A percentile compares a stretch with the other conserved stretches of the same genome.
Evolutionary conservation across 768 basidiomycete genomes (phyloP).

Genomic region (Pleurotus ostreatus): DNA sequence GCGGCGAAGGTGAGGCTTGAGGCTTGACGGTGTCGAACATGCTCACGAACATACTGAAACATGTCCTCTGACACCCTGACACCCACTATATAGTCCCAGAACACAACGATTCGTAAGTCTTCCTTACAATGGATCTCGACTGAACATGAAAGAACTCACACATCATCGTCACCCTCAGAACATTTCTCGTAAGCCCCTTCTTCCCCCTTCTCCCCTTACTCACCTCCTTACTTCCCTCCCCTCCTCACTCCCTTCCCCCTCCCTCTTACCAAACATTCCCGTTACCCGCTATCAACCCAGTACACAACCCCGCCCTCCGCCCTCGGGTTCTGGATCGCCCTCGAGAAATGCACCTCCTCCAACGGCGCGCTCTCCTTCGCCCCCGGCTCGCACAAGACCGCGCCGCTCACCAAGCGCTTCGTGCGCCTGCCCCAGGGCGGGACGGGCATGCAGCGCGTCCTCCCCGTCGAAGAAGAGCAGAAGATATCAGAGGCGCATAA

Average conservation of each 20-base stretch:
- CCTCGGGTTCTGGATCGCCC: conserved; percentile 82
- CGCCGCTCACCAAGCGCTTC: conserved; percentile 79
- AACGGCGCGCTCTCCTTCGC: conserved; percentile 89
- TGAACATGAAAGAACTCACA: neutral
- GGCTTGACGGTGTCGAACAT: conserved; percentile 7
- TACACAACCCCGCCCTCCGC: conserved; percentile 92
- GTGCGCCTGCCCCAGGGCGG: conserved; percentile 73
- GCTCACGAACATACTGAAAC: neutral
- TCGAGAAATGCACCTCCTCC: conserved; percentile 78
- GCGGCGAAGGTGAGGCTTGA: conserved; percentile 76
- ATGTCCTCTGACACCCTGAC: too few relatives aligned
- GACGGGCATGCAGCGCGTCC: conserved; percentile 77
- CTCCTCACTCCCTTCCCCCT: too few relatives aligned
- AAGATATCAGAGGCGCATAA: conserved; percentile 21
- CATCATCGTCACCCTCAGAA: too few relatives aligned
- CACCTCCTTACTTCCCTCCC: too few relatives aligned
- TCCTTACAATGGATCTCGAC: conserved; percentile 5
- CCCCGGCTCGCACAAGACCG: conserved; percentile 82
- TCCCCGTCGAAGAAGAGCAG: conserved; percentile 31
- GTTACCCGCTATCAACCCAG: conserved; percentile 30
- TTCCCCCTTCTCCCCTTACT: neutral
- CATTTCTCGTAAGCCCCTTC: conserved; percentile 57
- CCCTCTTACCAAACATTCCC: neutral
- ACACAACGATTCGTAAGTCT: conserved; percentile 88
- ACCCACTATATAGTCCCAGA: conserved; percentile 56